phyloP scores from a whole-genome alignment of 768 basidiomycete genomes.

The Russula sp. region DNA sequence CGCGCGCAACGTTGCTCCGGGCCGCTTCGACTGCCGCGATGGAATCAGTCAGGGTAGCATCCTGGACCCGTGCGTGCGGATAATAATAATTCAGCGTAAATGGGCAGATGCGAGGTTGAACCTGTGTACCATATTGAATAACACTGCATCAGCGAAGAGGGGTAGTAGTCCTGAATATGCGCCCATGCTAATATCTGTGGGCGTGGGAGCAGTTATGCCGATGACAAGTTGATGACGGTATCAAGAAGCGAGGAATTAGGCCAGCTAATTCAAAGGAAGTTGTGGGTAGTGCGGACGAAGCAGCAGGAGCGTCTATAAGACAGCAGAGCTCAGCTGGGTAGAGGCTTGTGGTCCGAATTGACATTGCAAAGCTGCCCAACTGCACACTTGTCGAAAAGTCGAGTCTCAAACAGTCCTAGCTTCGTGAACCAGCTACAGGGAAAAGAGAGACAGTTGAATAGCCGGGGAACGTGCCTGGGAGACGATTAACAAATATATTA shows the following conservation, averaged over 20 bases:
- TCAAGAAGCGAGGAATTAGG: background rate
- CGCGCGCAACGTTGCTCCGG: conserved; percentile 42
- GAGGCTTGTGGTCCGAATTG: background rate
- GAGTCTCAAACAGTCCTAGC: background rate
- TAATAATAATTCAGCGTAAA: background rate
- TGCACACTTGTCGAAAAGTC: background rate
- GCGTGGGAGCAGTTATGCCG: conserved; percentile 6
- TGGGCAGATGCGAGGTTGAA: background rate
- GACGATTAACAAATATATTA: no score
- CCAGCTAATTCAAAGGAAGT: conserved; percentile 5
- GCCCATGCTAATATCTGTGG: background rate
- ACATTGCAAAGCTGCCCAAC: background rate
- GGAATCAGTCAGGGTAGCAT: conserved; percentile 67
- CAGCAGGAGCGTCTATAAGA: background rate
- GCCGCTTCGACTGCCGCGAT: conserved; percentile 69
- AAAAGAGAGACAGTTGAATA: no score
- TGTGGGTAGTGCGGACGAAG: no score
- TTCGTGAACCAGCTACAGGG: no score
- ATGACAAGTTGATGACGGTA: conserved; percentile 2
- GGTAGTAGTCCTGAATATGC: conserved; percentile 17
- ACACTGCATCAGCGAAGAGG: conserved; percentile 52
- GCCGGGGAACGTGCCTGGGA: no score
- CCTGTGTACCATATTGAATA: conserved; percentile 55
- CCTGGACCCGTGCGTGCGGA: conserved; percentile 30
- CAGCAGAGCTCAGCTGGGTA: background rate